These are phyloP conservation scores for Boletus semigastroideus DNA, from an alignment of 1,284 basidiomycete species.

Conservation along the genomic window DNA sequence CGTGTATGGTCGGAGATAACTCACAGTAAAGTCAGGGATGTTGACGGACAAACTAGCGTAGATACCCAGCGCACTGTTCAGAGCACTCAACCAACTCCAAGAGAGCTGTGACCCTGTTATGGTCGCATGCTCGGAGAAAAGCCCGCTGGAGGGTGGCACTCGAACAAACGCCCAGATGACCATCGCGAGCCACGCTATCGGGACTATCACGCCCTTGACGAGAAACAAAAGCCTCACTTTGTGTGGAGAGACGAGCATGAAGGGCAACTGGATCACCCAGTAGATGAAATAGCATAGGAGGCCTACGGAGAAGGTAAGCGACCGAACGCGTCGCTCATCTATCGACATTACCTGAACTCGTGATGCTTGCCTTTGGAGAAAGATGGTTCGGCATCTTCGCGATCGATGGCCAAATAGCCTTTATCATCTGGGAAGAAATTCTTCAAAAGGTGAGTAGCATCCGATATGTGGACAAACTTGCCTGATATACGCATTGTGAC, in stretches of 20 bases:
- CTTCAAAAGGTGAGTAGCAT: neutral
- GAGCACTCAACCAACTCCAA: conserved; percentile 56
- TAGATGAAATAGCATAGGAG: conserved; percentile 64
- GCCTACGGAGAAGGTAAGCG: conserved; percentile 26
- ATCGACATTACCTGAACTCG: conserved; percentile 42
- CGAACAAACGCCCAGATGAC: conserved; percentile 61
- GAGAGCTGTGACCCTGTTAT: conserved; percentile 35
- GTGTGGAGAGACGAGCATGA: conserved; percentile 63
- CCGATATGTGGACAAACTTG: neutral
- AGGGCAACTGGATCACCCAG: conserved; percentile 64
- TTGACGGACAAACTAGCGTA: conserved; percentile 56
- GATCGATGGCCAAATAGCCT: conserved; percentile 67
- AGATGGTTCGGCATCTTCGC: conserved; percentile 56
- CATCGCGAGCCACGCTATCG: conserved; percentile 56
- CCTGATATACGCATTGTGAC: conserved; percentile 34
- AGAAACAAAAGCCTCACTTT: conserved; percentile 62
- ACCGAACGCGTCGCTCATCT: neutral
- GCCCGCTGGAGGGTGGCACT: conserved; percentile 46
- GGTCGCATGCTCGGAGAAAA: conserved; percentile 42
- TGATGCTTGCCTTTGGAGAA: conserved; percentile 52
- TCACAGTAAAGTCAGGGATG: conserved; percentile 57
- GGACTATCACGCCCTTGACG: conserved; percentile 59
- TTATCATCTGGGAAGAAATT: conserved; percentile 46
- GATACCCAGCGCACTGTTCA: conserved; percentile 56
- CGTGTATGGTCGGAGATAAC: conserved; percentile 7